Conservation (phyloP, 2,329 filamentous ascomycete genomes). For the Aurifilum marmelostoma region DNA sequence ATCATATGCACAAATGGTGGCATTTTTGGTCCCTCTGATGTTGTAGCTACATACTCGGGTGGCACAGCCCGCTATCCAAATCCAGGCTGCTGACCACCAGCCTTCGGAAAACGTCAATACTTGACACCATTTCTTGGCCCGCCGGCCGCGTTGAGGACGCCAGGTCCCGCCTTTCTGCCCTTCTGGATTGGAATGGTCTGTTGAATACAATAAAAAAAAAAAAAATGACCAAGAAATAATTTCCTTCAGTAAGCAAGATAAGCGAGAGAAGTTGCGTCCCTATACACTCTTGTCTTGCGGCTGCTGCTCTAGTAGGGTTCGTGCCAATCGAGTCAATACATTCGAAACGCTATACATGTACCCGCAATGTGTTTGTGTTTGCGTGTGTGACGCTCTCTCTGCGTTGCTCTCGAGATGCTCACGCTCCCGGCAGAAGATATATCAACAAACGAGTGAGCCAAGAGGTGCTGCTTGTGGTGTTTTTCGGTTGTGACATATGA, state of each 20-base stretch:
- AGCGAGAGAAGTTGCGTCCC: constrained; percentile 4
- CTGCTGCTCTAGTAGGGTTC: neutral
- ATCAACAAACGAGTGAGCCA: neutral
- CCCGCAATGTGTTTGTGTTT: neutral
- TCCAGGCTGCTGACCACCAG: neutral
- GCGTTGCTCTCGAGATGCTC: neutral
- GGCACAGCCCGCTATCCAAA: neutral
- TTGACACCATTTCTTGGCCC: neutral
- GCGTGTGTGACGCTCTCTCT: too few species aligned
- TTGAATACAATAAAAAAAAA: neutral
- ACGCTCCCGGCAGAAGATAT: neutral
- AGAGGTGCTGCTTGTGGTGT: neutral
- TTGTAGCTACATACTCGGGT: neutral
- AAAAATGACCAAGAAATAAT: neutral
- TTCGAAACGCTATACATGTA: neutral
- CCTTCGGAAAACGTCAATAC: neutral
- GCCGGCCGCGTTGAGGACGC: neutral
- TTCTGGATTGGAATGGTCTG: neutral
- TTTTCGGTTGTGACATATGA: neutral
- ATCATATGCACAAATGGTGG: neutral
- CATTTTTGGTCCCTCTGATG: neutral
- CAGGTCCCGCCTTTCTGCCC: neutral
- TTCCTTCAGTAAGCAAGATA: neutral
- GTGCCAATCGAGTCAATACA: neutral
- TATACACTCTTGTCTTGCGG: neutral